Conservation (phyloP, 2,329 filamentous ascomycete genomes). For the Annulohypoxylon truncatum region DNA sequence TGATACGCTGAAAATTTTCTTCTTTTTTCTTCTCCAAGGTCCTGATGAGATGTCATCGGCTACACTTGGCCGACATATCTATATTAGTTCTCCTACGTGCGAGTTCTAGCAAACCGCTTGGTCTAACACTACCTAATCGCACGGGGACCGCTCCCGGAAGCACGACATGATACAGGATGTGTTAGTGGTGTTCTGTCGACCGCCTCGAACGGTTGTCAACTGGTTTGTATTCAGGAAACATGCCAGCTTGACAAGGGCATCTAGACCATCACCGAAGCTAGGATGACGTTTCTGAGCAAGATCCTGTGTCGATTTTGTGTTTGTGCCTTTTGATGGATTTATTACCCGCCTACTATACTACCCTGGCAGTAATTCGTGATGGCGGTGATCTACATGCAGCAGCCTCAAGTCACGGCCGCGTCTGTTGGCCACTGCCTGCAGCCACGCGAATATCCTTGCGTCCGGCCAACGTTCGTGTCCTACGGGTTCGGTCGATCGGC, state of each 20-base stretch:
- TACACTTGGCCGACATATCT: neutral
- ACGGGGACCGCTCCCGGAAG: neutral
- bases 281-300: neutral
- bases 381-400: slow-evolving; percentile 6
- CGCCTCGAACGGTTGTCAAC: neutral
- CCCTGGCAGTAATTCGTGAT: neutral
- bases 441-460: slow-evolving; percentile 27
- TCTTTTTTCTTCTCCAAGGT: neutral
- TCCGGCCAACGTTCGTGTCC: slow-evolving; percentile 23
- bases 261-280: neutral
- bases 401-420: slow-evolving; percentile 10
- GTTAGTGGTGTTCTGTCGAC: slow-evolving; percentile 7
- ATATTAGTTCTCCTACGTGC: neutral
- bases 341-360: neutral
- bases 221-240: neutral
- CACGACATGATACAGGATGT: slow-evolving; percentile 7
- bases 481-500: slow-evolving; percentile 15
- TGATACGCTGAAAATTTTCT: neutral
- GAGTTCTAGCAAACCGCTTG: slow-evolving; percentile 9
- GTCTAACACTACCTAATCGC: neutral
- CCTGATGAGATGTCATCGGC: neutral
- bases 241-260: neutral
- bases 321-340: slow-evolving; percentile 11
- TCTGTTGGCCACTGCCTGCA: slow-evolving; percentile 18
- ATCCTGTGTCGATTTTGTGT: neutral